Evolutionary conservation across 2,329 filamentous ascomycete species (phyloP).

Genomic region (Colletotrichum trifolii): DNA sequence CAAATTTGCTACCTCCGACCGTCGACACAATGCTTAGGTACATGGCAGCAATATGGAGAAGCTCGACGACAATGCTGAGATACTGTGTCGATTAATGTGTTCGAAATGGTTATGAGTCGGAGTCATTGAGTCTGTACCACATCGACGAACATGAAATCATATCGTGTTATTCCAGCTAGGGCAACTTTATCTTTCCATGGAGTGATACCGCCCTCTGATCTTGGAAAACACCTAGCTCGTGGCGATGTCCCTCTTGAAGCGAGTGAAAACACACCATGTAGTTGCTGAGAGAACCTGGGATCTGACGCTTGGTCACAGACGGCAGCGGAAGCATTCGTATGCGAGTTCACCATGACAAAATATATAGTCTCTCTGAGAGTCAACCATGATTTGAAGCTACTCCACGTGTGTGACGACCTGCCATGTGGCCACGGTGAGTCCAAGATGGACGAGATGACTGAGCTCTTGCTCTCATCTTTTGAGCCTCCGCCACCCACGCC

Average conservation of each 20-base stretch:
- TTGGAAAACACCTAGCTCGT: slow-evolving; percentile 42
- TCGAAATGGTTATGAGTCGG: background rate
- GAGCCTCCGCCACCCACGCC: slow-evolving; percentile 41
- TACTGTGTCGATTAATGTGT: slow-evolving; percentile 1
- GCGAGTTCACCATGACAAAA: slow-evolving; percentile 49
- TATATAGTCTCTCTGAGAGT: background rate
- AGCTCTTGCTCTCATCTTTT: slow-evolving; percentile 43
- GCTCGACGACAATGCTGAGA: slow-evolving; percentile 13
- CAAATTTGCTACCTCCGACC: slow-evolving; percentile 21
- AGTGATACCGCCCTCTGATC: slow-evolving; percentile 47
- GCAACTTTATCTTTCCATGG: slow-evolving; percentile 46
- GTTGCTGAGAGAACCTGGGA: slow-evolving; percentile 45
- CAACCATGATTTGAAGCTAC: background rate
- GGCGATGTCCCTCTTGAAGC: slow-evolving; percentile 40
- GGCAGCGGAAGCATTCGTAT: slow-evolving; percentile 45
- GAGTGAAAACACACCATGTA: slow-evolving; percentile 49
- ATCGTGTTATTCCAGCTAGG: slow-evolving; percentile 51
- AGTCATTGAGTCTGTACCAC: background rate
- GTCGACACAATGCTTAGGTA: slow-evolving; percentile 20
- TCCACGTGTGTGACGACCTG: slow-evolving; percentile 47
- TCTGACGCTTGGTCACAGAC: slow-evolving; percentile 38
- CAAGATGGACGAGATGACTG: slow-evolving; percentile 39
- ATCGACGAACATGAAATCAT: slow-evolving; percentile 38
- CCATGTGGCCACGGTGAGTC: slow-evolving; percentile 47
- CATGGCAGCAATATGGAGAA: slow-evolving; percentile 5